Evolutionary conservation across 1,284 basidiomycete genomes (phyloP), one percentile per base, ranked within the genome.

Genomic region (Pseudomicrostroma phylloplanum): DNA sequence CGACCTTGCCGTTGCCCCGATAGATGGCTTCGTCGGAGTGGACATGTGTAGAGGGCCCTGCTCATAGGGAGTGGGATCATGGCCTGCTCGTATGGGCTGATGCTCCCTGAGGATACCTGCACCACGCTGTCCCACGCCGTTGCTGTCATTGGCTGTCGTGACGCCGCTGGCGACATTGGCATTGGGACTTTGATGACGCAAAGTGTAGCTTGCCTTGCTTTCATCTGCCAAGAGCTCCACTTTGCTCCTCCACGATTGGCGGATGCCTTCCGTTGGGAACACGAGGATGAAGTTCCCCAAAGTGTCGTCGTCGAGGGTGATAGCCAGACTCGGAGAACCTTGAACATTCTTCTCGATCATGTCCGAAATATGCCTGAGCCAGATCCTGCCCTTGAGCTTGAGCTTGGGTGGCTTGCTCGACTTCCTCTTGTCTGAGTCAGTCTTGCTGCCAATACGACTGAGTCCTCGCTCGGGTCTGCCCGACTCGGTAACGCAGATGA

Each of bases 401-500:
- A 98, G 84, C 6, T 90, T 87, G 17, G 90, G 89, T 39, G 30
- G 54, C 12, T 13, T 51, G 30, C 4, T 36, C 9, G 30, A 9
- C 30, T 36, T 36, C 30, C 30, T 9, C 23, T 21, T 21, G 21
- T 1, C 41, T 13, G 23, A 21, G 12, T 6, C 40, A n/a, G 55
- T 21, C 19, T 41, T 42, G 2, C 21, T 19, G 12, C 23, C 41
- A 56, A 89, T 84, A 6, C 87, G 87, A 1, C 91, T 82, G 0
- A 87, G 84, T 0, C 80, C 73, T 23, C 88, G 87, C 74, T 91
- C 73, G 25, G 88, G 87, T 74, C 90, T 92, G 82, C 88, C 89
- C 81, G 96, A 93, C 78, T 97, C 94, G 23, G 90, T 86, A 15
- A 97, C 90, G 79, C 93, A 98, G 65, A 97, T 91, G 64, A 98